phyloP scores from a whole-genome alignment of 1,284 basidiomycete species.

The Ceratobasidium sp. region DNA sequence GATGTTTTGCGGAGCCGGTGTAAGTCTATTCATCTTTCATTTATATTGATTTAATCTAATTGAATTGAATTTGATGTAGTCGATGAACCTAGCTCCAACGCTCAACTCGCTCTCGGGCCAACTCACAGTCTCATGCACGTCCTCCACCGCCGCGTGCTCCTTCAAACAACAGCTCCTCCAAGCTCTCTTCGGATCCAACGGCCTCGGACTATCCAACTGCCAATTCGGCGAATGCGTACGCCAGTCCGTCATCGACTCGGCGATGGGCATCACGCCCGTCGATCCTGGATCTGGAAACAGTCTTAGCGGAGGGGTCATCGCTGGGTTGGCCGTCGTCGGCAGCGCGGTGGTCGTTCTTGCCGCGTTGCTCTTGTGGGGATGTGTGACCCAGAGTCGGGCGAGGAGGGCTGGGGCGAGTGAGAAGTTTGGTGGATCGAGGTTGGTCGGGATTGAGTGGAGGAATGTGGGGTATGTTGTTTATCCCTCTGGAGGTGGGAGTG shows the following conservation, averaged over 20 bases:
- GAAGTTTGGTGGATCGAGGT: slow-evolving; percentile 57
- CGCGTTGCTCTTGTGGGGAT: slow-evolving; percentile 71
- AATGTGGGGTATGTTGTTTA: slow-evolving; percentile 76
- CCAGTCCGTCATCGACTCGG: slow-evolving; percentile 78
- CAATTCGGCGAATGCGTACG: slow-evolving; percentile 87
- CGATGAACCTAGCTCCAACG: slow-evolving; percentile 66
- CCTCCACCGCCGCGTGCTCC: slow-evolving; percentile 69
- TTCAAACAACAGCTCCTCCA: slow-evolving; percentile 81
- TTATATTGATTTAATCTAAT: neutral
- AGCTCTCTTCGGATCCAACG: slow-evolving; percentile 76
- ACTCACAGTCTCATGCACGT: slow-evolving; percentile 76
- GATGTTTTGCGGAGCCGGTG: slow-evolving; percentile 76
- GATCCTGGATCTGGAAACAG: slow-evolving; percentile 55
- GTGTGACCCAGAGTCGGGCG: slow-evolving; percentile 72
- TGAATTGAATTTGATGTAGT: slow-evolving; percentile 44
- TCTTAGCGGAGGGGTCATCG: slow-evolving; percentile 85
- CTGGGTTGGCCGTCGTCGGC: slow-evolving; percentile 86
- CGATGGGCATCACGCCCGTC: slow-evolving; percentile 56
- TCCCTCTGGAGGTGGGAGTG: slow-evolving; percentile 2
- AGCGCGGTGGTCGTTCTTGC: slow-evolving; percentile 72
- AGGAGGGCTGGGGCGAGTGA: slow-evolving; percentile 57
- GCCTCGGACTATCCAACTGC: slow-evolving; percentile 78
- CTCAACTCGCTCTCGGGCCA: slow-evolving; percentile 72
- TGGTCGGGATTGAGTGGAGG: slow-evolving; percentile 77
- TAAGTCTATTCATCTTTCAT: slow-evolving; percentile 46